phyloP scores from a whole-genome alignment of 495 filamentous ascomycete genomes.

The Rostrohypoxylon terebratum region DNA sequence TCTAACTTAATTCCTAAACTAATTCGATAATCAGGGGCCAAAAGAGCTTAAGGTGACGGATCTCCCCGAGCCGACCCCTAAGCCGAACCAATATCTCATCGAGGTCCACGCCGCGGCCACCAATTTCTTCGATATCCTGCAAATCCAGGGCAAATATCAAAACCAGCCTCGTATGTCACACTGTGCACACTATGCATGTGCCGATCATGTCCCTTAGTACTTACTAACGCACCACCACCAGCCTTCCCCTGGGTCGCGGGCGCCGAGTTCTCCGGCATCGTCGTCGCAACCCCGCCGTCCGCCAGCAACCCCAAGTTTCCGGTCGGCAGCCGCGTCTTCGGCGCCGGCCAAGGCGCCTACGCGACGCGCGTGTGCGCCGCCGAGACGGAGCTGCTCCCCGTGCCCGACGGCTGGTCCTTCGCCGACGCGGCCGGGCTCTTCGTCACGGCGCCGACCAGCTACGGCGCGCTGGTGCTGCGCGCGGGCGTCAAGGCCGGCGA shows the following conservation, averaged over 20 bases:
- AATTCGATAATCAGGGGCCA: conserved; percentile 68
- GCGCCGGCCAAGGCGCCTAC: conserved; percentile 86
- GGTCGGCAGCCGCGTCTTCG: conserved; percentile 86
- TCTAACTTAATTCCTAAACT: neutral
- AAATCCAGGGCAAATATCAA: conserved; percentile 85
- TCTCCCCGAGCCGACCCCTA: conserved; percentile 77
- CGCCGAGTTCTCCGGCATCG: conserved; percentile 83
- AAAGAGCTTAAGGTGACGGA: conserved; percentile 78
- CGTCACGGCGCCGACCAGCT: conserved; percentile 91
- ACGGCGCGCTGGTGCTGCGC: conserved; percentile 82
- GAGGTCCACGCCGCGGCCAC: conserved; percentile 87
- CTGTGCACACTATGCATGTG: too few relatives aligned
- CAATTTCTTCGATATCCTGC: conserved; percentile 96
- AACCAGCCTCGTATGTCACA: conserved; percentile 64
- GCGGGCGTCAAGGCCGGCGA: conserved; percentile 83
- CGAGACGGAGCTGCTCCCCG: conserved; percentile 74
- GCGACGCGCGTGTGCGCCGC: conserved; percentile 76
- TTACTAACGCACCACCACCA: conserved; percentile 45
- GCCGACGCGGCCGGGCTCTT: conserved; percentile 88
- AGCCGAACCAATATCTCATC: conserved; percentile 82
- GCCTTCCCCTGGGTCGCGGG: conserved; percentile 87
- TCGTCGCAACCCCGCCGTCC: conserved; percentile 71
- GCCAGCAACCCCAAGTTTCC: conserved; percentile 64
- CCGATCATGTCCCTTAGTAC: too few relatives aligned
- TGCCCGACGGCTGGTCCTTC: conserved; percentile 85